Conservation (phyloP, 805 yeast species). For the Zygoascus ofunaensis region DNA sequence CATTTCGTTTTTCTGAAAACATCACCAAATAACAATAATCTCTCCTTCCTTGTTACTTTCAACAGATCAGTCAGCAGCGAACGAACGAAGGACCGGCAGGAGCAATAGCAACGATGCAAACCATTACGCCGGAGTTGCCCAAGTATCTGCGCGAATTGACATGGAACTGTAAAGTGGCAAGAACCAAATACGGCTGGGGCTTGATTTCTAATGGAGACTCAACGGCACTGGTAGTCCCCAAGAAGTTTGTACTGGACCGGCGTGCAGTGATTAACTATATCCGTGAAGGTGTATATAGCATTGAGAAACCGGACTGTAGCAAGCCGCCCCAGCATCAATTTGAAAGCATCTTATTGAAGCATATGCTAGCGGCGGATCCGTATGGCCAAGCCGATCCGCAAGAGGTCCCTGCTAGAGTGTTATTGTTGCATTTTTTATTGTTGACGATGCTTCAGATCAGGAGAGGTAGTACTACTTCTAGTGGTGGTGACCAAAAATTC, state of each 20-base stretch:
- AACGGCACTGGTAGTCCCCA: slow-evolving; percentile 9
- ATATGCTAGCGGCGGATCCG: slow-evolving; percentile 3
- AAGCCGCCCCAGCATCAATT: neutral
- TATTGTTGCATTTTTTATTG: slow-evolving; percentile 12
- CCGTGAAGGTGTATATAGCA: neutral
- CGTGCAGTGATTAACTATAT: neutral
- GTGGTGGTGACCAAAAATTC: slow-evolving; percentile 12
- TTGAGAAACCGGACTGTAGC: neutral
- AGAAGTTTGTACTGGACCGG: slow-evolving; percentile 3
- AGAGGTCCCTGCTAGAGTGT: neutral
- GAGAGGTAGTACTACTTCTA: slow-evolving; percentile 14
- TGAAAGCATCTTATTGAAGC: slow-evolving; percentile 4
- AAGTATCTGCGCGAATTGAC: neutral
- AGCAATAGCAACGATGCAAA: neutral
- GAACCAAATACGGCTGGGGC: slow-evolving; percentile 11
- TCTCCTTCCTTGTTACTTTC: no score
- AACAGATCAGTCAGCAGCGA: no score
- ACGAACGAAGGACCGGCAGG: no score
- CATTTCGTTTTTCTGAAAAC: no score
- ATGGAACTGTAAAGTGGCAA: slow-evolving; percentile 1
- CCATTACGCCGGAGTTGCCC: neutral
- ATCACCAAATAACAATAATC: no score
- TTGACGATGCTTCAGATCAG: slow-evolving; percentile 12
- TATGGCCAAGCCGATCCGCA: neutral
- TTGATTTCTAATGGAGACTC: slow-evolving; percentile 5